Evolutionary conservation across 2,329 filamentous ascomycete species (phyloP).

Genomic region (Ramichloridium luteum): DNA sequence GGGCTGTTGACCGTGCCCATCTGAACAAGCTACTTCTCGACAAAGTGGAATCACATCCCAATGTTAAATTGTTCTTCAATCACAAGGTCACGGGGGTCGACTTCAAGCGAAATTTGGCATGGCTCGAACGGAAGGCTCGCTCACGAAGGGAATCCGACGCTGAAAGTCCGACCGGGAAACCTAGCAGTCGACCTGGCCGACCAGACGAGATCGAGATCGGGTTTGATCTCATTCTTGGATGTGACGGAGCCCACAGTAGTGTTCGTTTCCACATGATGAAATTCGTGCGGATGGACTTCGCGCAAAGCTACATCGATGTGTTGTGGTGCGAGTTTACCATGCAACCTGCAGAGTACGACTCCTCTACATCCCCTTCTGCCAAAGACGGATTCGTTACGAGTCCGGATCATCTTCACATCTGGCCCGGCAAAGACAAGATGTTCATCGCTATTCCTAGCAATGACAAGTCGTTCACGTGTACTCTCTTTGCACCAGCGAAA

Average conservation of each 20-base stretch:
- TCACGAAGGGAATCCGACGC: constrained; percentile 10
- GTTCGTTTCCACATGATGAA: constrained; percentile 95
- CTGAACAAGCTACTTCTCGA: constrained; percentile 79
- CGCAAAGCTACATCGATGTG: constrained; percentile 90
- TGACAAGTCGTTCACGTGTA: constrained; percentile 90
- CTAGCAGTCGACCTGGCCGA: constrained; percentile 13
- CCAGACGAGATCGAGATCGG: constrained; percentile 58
- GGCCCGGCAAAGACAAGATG: constrained; percentile 82
- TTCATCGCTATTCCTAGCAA: constrained; percentile 90
- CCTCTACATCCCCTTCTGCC: constrained; percentile 15
- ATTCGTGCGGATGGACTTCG: constrained; percentile 76
- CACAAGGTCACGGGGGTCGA: constrained; percentile 88
- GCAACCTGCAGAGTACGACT: constrained; percentile 33
- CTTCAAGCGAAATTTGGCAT: constrained; percentile 65
- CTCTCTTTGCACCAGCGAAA: constrained; percentile 68
- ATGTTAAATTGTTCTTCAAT: constrained; percentile 85
- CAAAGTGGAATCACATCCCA: constrained; percentile 68
- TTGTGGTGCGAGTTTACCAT: constrained; percentile 96
- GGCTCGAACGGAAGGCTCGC: constrained; percentile 54
- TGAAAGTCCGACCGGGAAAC: constrained; percentile 10
- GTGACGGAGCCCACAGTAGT: constrained; percentile 88
- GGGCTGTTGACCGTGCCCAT: constrained; percentile 70
- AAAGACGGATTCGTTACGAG: constrained; percentile 61
- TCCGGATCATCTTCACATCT: constrained; percentile 91
- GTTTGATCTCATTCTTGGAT: constrained; percentile 91